A percentile compares a stretch with the other conserved stretches of the same genome.
phyloP scores from a whole-genome alignment of 805 yeast genomes.

The Starmera dryadoides region DNA sequence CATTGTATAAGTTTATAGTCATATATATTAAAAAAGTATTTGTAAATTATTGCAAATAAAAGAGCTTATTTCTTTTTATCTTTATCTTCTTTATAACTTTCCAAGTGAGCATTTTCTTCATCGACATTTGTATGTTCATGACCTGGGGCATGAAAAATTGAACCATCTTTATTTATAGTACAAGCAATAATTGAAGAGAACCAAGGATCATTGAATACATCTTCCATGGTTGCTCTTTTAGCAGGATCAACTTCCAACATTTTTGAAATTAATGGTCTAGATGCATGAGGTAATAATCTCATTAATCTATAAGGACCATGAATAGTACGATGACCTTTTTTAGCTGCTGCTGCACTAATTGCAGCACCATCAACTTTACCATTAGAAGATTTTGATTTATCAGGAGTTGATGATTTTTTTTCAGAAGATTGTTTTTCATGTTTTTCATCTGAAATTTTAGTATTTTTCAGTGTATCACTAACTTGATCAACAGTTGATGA shows the following conservation, averaged over 20 bases:
- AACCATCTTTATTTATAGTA: conserved; percentile 38
- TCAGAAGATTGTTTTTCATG: not conserved
- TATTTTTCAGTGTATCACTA: too few species aligned
- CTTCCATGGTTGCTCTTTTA: conserved; percentile 59
- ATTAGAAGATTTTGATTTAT: not conserved
- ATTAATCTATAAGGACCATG: conserved; percentile 81
- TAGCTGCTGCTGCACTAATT: not conserved
- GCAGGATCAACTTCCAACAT: conserved; percentile 58
- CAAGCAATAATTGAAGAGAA: conserved; percentile 55
- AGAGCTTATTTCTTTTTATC: not conserved
- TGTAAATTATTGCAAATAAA: too few species aligned
- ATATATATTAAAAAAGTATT: too few species aligned
- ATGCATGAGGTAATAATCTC: conserved; percentile 77
- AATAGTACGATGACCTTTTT: conserved; percentile 27
- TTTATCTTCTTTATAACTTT: conserved; percentile 29
- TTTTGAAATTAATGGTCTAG: conserved; percentile 65
- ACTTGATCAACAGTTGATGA: too few species aligned
- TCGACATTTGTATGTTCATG: conserved; percentile 44
- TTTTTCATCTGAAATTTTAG: too few species aligned
- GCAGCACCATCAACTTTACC: conserved; percentile 5
- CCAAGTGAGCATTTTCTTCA: conserved; percentile 39
- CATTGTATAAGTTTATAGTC: not conserved
- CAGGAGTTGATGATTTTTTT: not conserved
- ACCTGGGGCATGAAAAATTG: conserved; percentile 34
- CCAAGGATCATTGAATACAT: conserved; percentile 67